Evolutionary conservation across 2,329 filamentous ascomycete species (phyloP).

Genomic region (Colletotrichum echinochloae): DNA sequence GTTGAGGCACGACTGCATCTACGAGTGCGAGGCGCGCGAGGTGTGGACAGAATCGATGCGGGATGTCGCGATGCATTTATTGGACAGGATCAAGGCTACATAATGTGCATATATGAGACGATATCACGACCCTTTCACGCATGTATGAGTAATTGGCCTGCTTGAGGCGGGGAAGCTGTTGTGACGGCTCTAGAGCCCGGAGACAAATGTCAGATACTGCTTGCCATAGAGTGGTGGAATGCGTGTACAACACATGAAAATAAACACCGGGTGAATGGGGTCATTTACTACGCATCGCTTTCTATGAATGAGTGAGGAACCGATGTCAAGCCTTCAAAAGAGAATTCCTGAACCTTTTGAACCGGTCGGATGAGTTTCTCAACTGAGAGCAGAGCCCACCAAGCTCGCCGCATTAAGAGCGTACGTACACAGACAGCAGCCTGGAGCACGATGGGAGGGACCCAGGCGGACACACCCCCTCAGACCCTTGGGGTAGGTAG

Average conservation of each 20-base stretch:
- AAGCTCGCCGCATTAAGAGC: background rate
- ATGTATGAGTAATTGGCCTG: constrained; percentile 35
- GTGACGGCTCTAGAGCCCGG: constrained; percentile 1
- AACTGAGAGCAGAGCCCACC: background rate
- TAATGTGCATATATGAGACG: constrained; percentile 33
- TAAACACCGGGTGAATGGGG: background rate
- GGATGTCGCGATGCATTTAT: background rate
- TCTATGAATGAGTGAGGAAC: background rate
- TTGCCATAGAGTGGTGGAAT: constrained; percentile 5
- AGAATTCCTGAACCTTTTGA: background rate
- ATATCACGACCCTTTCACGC: constrained; percentile 31
- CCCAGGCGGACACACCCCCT: background rate
- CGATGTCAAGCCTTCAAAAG: background rate
- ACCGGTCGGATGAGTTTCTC: background rate
- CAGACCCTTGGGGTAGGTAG: background rate
- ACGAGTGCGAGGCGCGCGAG: background rate
- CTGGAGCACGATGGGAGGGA: background rate
- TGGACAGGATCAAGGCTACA: constrained; percentile 9
- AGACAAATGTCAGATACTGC: background rate
- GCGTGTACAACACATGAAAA: background rate
- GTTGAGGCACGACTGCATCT: constrained; percentile 33
- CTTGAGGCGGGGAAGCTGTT: constrained; percentile 14
- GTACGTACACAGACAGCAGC: background rate
- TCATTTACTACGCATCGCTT: background rate
- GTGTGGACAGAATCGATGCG: background rate